Conservation (phyloP, 179 eudicot species). For the Drosera spatulata region DNA sequence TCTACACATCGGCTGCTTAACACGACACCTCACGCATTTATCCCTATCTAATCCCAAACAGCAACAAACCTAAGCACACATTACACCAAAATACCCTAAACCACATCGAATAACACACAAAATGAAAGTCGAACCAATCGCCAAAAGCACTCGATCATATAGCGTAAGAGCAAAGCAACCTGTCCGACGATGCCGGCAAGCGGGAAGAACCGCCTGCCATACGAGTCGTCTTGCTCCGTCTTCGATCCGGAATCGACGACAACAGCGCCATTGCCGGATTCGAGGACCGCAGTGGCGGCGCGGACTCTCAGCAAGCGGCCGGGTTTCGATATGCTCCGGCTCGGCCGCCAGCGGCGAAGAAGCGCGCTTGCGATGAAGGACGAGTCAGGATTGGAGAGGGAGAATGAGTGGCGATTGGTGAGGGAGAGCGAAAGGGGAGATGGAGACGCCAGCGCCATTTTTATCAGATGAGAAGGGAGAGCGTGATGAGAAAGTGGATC, state of each 20-base stretch:
- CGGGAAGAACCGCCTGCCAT: slow-evolving; percentile 82
- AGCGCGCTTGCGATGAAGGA: too few species aligned
- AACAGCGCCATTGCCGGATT: slow-evolving; percentile 65
- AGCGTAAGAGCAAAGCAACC: slow-evolving; percentile 21
- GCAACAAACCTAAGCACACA: neutral
- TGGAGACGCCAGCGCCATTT: too few species aligned
- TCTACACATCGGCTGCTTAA: neutral
- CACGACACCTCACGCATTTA: neutral
- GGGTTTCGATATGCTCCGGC: too few species aligned
- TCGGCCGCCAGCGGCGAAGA: too few species aligned
- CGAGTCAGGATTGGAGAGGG: too few species aligned
- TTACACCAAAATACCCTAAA: too few species aligned
- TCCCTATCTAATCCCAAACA: neutral
- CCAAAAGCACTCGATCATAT: neutral
- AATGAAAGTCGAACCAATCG: neutral
- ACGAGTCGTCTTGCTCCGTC: slow-evolving; percentile 14
- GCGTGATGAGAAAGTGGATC: too few species aligned
- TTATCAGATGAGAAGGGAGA: too few species aligned
- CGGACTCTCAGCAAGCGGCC: too few species aligned
- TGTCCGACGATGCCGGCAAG: slow-evolving; percentile 95
- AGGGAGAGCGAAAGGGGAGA: too few species aligned
- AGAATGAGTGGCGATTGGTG: too few species aligned
- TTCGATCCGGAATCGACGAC: slow-evolving; percentile 9
- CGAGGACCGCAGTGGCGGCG: slow-evolving; percentile 42
- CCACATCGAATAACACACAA: neutral